Evolutionary conservation across 2,329 filamentous ascomycete species (phyloP).

Genomic region (Coniochaeta pulveracea): DNA sequence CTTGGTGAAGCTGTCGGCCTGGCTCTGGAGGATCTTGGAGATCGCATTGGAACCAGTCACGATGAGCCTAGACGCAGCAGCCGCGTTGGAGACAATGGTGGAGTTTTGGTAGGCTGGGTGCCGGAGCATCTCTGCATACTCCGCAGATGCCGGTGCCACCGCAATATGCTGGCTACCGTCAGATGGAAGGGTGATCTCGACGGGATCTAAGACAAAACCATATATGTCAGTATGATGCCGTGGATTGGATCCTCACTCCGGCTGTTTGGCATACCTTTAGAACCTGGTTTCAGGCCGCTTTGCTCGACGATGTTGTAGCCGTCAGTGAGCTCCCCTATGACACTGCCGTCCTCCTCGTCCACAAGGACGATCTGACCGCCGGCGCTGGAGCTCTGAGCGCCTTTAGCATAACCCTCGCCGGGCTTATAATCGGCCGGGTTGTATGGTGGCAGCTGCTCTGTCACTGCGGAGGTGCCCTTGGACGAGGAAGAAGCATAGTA

Average conservation of each 20-base stretch:
- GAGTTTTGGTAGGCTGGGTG: conserved; percentile 91
- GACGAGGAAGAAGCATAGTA: conserved; percentile 6
- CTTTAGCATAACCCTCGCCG: conserved; percentile 64
- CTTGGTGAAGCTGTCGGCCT: conserved; percentile 71
- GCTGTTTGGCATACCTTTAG: conserved; percentile 59
- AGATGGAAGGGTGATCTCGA: conserved; percentile 63
- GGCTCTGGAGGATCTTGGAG: conserved; percentile 62
- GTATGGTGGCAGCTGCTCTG: conserved; percentile 49
- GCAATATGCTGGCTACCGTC: conserved; percentile 54
- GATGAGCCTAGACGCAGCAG: conserved; percentile 79
- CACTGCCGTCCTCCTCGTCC: conserved; percentile 91
- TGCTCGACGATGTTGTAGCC: conserved; percentile 74
- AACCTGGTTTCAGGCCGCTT: conserved; percentile 65
- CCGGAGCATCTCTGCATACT: conserved; percentile 65
- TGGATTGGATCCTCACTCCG: not conserved
- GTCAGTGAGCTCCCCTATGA: conserved; percentile 83
- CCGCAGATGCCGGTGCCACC: conserved; percentile 54
- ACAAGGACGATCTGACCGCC: conserved; percentile 79
- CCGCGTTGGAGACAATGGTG: conserved; percentile 74
- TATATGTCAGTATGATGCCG: conserved; percentile 6
- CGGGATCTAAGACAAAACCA: conserved; percentile 48
- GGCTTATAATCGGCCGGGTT: conserved; percentile 73
- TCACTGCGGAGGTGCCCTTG: conserved; percentile 12
- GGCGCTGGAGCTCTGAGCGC: conserved; percentile 44
- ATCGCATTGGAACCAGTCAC: conserved; percentile 78